A percentile compares a stretch with the other conserved stretches of the same genome.
Evolutionary conservation across 2,329 filamentous ascomycete genomes (phyloP).

Genomic region (Clarireedia homoeocarpa): DNA sequence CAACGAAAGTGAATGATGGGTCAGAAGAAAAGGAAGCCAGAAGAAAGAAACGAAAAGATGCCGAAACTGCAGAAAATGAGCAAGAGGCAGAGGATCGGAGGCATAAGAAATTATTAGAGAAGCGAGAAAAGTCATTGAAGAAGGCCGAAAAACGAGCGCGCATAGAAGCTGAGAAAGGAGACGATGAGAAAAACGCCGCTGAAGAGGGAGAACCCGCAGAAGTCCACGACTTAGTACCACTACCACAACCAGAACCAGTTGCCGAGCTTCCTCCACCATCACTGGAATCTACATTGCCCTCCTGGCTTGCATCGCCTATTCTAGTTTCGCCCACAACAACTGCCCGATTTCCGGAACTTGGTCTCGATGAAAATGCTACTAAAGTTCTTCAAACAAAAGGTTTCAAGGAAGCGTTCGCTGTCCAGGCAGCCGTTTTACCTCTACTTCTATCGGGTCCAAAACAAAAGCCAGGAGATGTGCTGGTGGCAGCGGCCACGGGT

Average conservation of each 20-base stretch:
- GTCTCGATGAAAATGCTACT: conserved; percentile 52
- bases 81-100: conserved; percentile 13
- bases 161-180: conserved; percentile 28
- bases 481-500: conserved; percentile 87
- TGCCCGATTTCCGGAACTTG: conserved; percentile 55
- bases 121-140: conserved; percentile 47
- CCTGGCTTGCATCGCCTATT: conserved; percentile 74
- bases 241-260: conserved; percentile 68
- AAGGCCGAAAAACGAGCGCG: conserved; percentile 36
- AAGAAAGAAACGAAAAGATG: conserved; percentile 1
- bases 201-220: conserved; percentile 32
- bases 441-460: conserved; percentile 61
- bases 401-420: conserved; percentile 65
- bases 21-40: conserved; percentile 1
- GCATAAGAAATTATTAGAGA: conserved; percentile 43
- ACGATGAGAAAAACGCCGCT: conserved; percentile 16
- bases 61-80: background rate
- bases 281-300: conserved; percentile 69
- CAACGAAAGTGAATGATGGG: background rate
- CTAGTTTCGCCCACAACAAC: conserved; percentile 54
- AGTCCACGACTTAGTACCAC: conserved; percentile 66
- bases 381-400: conserved; percentile 59
- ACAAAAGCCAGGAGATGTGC: conserved; percentile 64
- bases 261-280: conserved; percentile 49
- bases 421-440: conserved; percentile 74